Evolutionary conservation across 148 eudicot genomes (phyloP).

Genomic region (Persicaria maculosa): DNA sequence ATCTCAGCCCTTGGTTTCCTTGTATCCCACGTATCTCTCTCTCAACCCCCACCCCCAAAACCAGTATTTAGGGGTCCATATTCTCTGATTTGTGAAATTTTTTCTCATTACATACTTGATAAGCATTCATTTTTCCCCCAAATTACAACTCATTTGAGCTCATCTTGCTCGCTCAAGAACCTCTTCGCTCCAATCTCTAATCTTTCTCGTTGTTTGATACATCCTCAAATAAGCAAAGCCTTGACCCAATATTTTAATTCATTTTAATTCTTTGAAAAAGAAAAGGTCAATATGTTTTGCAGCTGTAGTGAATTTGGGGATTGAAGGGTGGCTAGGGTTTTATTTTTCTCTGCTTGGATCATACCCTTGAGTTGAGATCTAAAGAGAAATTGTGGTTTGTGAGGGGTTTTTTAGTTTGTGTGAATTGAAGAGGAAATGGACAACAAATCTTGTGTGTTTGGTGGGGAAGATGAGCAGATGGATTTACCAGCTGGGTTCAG

Average conservation of each 20-base stretch:
- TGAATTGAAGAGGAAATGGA: slow-evolving; percentile 26
- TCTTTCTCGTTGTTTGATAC: too few species aligned
- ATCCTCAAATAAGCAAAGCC: too few species aligned
- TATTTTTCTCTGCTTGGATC: not conserved
- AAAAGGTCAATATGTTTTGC: not conserved
- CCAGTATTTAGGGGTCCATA: slow-evolving; percentile 4
- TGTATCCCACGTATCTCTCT: slow-evolving; percentile 9
- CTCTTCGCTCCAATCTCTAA: too few species aligned
- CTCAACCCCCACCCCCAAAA: slow-evolving; percentile 1
- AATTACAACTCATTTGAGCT: not conserved
- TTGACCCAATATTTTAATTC: too few species aligned
- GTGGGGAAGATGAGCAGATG: slow-evolving; percentile 38
- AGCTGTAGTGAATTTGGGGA: not conserved
- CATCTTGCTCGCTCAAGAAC: not conserved
- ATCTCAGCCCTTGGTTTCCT: slow-evolving; percentile 12
- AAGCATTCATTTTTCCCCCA: not conserved
- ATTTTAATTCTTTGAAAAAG: too few species aligned
- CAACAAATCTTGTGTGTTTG: slow-evolving; percentile 3
- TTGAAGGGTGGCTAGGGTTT: not conserved
- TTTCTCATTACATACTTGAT: not conserved
- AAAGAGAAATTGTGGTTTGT: not conserved
- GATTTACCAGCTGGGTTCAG: slow-evolving; percentile 93
- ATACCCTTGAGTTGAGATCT: not conserved
- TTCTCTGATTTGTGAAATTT: not conserved
- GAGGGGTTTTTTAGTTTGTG: not conserved